Percentiles rank a stretch among this genome's conserved stretches.
Conservation (phyloP, 768 basidiomycete species). For the Kwoniella mangroviensis region DNA sequence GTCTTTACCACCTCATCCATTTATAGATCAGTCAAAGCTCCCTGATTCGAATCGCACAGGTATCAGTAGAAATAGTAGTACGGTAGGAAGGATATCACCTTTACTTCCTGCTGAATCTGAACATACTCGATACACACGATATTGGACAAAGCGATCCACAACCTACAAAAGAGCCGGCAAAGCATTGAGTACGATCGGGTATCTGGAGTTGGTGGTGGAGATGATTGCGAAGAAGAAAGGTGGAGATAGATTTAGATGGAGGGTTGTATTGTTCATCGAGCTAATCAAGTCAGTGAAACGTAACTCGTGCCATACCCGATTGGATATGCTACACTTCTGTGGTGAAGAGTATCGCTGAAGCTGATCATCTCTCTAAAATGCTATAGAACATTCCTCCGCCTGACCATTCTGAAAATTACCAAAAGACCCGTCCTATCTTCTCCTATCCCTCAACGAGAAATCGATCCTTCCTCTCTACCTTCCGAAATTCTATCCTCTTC, state of each 20-base stretch:
- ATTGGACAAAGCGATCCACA: conserved; percentile 73
- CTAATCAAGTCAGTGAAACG: conserved; percentile 71
- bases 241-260: conserved; percentile 71
- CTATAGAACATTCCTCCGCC: conserved; percentile 75
- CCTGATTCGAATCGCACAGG: no score
- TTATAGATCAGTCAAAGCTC: conserved; percentile 67
- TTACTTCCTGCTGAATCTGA: conserved; percentile 54
- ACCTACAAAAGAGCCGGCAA: conserved; percentile 81
- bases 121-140: conserved; percentile 87
- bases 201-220: conserved; percentile 82
- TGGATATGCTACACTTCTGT: no score
- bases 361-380: conserved; percentile 2
- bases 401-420: conserved; percentile 75
- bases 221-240: conserved; percentile 80
- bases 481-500: conserved; percentile 49
- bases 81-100: conserved; percentile 15
- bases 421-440: conserved; percentile 74
- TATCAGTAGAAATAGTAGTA: background rate
- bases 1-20: conserved; percentile 51
- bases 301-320: no score
- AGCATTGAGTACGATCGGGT: conserved; percentile 74
- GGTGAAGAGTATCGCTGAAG: no score
- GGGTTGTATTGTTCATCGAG: conserved; percentile 77
- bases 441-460: conserved; percentile 83
- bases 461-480: conserved; percentile 74